Evolutionary conservation across 2,329 filamentous ascomycete species (phyloP), one percentile per base, ranked within the genome.

Genomic region (Pseudodiploospora longispora): DNA sequence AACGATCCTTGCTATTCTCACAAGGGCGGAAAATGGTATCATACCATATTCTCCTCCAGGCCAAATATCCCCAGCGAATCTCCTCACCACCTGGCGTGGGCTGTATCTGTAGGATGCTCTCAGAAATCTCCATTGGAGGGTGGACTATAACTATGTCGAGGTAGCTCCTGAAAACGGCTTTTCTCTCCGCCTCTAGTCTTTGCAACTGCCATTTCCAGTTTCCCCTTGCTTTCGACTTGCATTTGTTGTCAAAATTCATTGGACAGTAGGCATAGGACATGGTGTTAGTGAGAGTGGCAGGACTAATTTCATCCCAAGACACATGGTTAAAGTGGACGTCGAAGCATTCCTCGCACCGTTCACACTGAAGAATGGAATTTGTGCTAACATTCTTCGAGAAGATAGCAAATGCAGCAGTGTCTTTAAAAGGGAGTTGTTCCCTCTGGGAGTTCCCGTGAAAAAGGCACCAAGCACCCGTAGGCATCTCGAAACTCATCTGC

Each of bases 31-130:
- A 39, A 10, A 47, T 43, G 8, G 37, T 43, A n/a, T 12, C 7
- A 45, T 51, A 34, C 50, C 51, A 54, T 30, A 49, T 29, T 35
- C 43, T 46, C 19, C 51, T 46, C 48, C 48, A 54, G 9, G 50
- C 43, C 4, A 53, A 30, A 30, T 51, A 54, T 10, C 19, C 33
- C 34, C 46, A 44, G n/a, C 38, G 42, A 7, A 53, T 28, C 30
- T 46, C 47, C 27, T 51, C 50, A 19, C 42, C 48, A 10, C 41
- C 50, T 2, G 33, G 6, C 9, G n/a, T 4, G 6, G 43, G 35
- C 8, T 19, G 4, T 27, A 29, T 32, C 34, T 32, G 33, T 38
- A 52, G 41, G 36, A 40, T 19, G 19, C 27, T 31, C 10, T 38
- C 30, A 29, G 34, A 30, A 1, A 51, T 8, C 10, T 12, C 27